A percentile compares a stretch with the other conserved stretches of the same genome.
These are phyloP conservation scores for Globisporangium radiosum DNA, from an alignment of 352 stramenopile genomes.

Conservation along the genomic window DNA sequence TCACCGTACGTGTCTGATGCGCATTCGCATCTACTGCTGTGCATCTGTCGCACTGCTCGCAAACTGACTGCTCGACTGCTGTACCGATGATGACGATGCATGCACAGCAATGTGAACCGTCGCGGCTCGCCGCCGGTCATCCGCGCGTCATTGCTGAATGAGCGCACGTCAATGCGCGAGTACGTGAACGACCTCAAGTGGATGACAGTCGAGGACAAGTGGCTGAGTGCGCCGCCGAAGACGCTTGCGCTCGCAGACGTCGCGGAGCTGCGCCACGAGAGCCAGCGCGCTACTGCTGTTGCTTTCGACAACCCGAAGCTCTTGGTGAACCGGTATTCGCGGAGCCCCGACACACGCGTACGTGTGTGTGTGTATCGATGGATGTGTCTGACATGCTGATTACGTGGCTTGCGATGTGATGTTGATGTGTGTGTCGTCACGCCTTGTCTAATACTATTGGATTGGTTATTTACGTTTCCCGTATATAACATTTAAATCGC, in stretches of 20 bases:
- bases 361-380: conserved; percentile 6
- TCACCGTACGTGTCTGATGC: conserved; percentile 49
- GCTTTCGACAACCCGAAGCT: conserved; percentile 67
- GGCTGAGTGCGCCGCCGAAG: conserved; percentile 43
- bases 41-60: not conserved
- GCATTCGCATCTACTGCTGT: not conserved
- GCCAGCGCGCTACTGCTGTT: conserved; percentile 33
- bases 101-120: conserved; percentile 77
- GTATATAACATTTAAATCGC: not conserved
- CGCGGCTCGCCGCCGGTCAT: conserved; percentile 79
- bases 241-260: conserved; percentile 41
- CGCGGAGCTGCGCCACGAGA: conserved; percentile 48
- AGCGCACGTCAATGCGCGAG: conserved; percentile 81
- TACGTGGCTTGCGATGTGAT: too few relatives aligned
- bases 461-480: not conserved
- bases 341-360: conserved; percentile 57
- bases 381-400: too few relatives aligned
- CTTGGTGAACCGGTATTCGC: conserved; percentile 56
- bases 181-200: conserved; percentile 79
- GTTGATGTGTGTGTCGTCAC: too few relatives aligned
- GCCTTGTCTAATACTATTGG: too few relatives aligned
- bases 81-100: not conserved
- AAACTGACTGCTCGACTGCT: not conserved
- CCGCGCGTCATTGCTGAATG: conserved; percentile 72
- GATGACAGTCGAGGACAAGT: conserved; percentile 68